Base-by-base conservation (phyloP, 768 basidiomycete genomes). In the Mycena sanguinolenta region DNA sequence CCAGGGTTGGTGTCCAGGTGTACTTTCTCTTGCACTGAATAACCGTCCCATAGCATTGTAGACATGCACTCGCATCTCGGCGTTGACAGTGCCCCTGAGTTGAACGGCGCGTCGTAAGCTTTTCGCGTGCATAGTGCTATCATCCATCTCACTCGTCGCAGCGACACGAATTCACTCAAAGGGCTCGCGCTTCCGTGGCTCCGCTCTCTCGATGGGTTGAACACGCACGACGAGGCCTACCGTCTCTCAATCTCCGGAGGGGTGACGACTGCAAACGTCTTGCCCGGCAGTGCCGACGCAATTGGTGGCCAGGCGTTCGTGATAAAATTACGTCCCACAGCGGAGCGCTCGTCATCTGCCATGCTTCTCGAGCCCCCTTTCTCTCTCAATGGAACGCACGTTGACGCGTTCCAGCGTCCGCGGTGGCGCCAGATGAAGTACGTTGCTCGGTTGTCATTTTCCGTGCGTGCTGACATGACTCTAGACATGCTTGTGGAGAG, bases 361-460 rank as follows among this genome's bases (percentile, higher is more conserved):
- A 87, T 91, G 82, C 84, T 94, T 9, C 82, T 95, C n/a, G 95
- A 96, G 61, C 90, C 93, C 0, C 94, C 95, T 0, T 89, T 86
- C 69, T 80, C 84, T 42, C 78, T 91, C 65, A 82, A 88, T 74
- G 72, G 79, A 58, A 78, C 79, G 39, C 73, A 83, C 0, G 76
- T 79, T 19, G 76, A 79, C 9, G 73, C 78, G 9, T 60, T 38
- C 21, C 49, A 42, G 52, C 78, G 79, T 34, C 82, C 83, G 3
- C 76, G 85, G 46, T 91, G 92, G 91, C 81, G 93, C 65, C 92
- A 95, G 72, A 92, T 95, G 88, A 95, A 95, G 88, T 89, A 70
- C 76, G 58, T 39, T 58, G 17, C 36, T 21, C 27, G n/a, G n/a
- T n/a, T 44, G 49, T 19, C 6, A 39, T n/a, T n/a, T 38, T 17